Evolutionary conservation across 768 basidiomycete species (phyloP), one percentile per base, ranked within the genome.

Genomic region (Austroboletus festivus): DNA sequence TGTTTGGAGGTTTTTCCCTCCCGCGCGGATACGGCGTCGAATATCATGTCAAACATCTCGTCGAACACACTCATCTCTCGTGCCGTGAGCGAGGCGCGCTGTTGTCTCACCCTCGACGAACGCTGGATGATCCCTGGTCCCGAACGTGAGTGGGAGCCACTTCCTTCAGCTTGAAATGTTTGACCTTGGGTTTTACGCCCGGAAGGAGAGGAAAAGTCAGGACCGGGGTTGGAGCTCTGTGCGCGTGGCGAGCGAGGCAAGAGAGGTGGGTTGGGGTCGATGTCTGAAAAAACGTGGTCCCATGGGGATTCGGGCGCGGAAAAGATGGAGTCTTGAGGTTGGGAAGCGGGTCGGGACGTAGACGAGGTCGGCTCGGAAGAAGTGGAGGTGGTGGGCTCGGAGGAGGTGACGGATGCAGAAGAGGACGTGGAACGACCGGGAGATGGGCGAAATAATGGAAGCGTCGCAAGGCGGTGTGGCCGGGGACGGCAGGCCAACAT

Each of bases 1-100:
- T 21, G 28, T 41, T 37, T 18, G 16, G 54, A 43, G 20, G 42
- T 11, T 13, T 49, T 48, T n/a, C 42, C 50, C 9, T 49, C 69
- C 20, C 69, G 64, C 41, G 69, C 68, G 31, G 71, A 68, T 48
- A 72, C 73, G 15, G 78, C 77, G 40, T 79, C 71, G 61, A 89
- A 87, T 31, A 89, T 80, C 68, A 85, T 66, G 56, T 81, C 74
- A 55, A 89, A 86, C 78, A 89, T 85, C 24, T 83, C 81, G 57
- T 85, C 79, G 55, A 90, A 84, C 4, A 79, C 79, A 48, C 60
- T 74, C 48, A 76, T 73, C 68, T 90, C 89, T 38, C 77, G 76
- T 0, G 80, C 81, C 0, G 86, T 86, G 76, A 89, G 81, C 18
- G 79, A 70, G 53, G 85, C 82, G 22, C 74, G 75, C 33, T 74